These are phyloP conservation scores for Colletotrichum sp. DNA, from an alignment of 2,329 filamentous ascomycete genomes.

Conservation along the genomic window DNA sequence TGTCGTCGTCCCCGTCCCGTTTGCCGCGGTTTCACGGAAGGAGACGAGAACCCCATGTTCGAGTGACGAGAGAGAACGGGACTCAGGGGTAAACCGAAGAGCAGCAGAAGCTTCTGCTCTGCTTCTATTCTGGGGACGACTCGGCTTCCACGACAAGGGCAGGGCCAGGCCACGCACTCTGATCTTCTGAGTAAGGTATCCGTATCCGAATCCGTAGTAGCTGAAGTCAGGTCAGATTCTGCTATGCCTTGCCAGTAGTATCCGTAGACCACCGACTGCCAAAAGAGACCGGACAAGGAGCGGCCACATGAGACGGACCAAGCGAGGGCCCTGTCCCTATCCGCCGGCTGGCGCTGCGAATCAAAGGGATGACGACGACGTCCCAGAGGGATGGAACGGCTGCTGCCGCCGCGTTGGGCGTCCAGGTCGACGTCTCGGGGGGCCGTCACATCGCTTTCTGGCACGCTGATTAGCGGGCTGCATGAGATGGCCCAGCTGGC, in stretches of 20 bases:
- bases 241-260: not conserved
- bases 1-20: not conserved
- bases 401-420: constrained; percentile 19
- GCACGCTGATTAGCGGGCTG: constrained; percentile 9
- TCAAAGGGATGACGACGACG: constrained; percentile 4
- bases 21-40: constrained; percentile 14
- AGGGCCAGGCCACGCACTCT: not conserved
- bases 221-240: not conserved
- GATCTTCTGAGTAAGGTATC: not conserved
- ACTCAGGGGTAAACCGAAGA: not conserved
- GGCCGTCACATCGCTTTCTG: constrained; percentile 12
- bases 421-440: not conserved
- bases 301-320: not conserved
- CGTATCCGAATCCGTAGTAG: not conserved
- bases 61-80: not conserved
- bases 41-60: constrained; percentile 2
- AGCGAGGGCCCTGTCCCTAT: constrained; percentile 9
- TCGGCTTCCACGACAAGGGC: not conserved
- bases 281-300: not conserved
- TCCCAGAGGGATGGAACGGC: constrained; percentile 16
- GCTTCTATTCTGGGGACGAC: constrained; percentile 10
- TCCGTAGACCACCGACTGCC: not conserved
- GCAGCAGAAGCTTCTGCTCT: not conserved
- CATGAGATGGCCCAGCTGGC: not conserved
- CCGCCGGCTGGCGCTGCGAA: constrained; percentile 5